Percentiles rank a stretch among this genome's conserved stretches.
Conservation (phyloP, 768 basidiomycete species). For the Russula foetens region DNA sequence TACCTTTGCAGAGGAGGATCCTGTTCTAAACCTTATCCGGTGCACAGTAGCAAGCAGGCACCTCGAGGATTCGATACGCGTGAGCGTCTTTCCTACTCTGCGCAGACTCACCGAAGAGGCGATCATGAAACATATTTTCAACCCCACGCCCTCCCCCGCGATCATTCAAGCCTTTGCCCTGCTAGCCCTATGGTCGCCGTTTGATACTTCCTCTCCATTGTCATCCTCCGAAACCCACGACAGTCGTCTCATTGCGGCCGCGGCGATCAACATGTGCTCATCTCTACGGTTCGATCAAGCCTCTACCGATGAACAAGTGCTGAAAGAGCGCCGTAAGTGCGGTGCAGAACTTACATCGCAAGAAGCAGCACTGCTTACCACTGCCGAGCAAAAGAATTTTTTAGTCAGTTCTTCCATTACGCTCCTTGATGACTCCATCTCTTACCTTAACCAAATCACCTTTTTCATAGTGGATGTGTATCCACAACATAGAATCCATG, state of each 20-base stretch:
- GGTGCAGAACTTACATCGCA: constrained; percentile 1
- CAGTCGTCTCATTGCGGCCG: constrained; percentile 32
- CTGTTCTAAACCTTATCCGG: constrained; percentile 36
- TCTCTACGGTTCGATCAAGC: constrained; percentile 31
- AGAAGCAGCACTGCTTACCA: neutral
- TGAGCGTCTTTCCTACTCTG: constrained; percentile 32
- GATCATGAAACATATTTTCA: constrained; percentile 34
- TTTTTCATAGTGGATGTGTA: constrained; percentile 11
- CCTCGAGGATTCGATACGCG: constrained; percentile 30
- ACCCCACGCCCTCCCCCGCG: constrained; percentile 35
- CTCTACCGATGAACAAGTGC: constrained; percentile 5
- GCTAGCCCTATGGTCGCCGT: constrained; percentile 38
- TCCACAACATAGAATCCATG: constrained; percentile 19
- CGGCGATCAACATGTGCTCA: constrained; percentile 41
- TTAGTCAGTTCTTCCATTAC: neutral
- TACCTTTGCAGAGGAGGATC: constrained; percentile 25
- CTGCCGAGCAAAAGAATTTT: neutral
- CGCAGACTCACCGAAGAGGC: constrained; percentile 35
- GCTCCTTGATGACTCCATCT: neutral
- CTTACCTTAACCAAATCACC: neutral
- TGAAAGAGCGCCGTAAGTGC: constrained; percentile 6
- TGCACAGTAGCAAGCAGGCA: constrained; percentile 41
- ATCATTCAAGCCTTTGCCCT: constrained; percentile 36
- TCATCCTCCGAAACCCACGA: constrained; percentile 30
- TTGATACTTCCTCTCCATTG: constrained; percentile 24